A percentile compares a stretch with the other conserved stretches of the same genome.
phyloP scores from a whole-genome alignment of 768 basidiomycete genomes.

The Russula emetica region DNA sequence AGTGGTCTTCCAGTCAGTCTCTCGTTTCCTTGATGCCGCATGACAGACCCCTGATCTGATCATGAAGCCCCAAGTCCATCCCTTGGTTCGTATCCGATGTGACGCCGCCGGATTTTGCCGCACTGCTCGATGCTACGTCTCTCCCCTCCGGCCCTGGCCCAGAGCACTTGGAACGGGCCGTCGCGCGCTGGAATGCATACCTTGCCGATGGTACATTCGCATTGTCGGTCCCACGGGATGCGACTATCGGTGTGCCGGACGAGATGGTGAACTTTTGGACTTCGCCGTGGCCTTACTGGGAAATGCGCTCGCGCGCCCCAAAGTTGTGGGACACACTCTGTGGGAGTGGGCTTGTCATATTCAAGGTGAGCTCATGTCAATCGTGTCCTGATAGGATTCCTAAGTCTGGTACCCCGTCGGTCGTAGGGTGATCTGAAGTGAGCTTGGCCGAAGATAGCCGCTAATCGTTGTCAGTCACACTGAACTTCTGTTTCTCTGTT shows the following conservation, averaged over 20 bases:
- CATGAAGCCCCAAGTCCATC: constrained; percentile 77
- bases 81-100: constrained; percentile 99
- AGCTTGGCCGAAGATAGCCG: constrained; percentile 33
- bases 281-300: constrained; percentile 69
- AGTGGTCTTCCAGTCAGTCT: constrained; percentile 84
- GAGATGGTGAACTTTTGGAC: constrained; percentile 62
- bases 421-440: constrained; percentile 85
- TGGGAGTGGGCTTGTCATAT: constrained; percentile 66
- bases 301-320: constrained; percentile 53
- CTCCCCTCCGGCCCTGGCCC: constrained; percentile 32
- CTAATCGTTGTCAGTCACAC: background rate
- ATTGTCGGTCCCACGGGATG: constrained; percentile 62
- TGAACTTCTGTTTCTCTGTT: constrained; percentile 7
- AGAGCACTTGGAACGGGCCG: constrained; percentile 53
- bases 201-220: constrained; percentile 66
- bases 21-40: background rate
- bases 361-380: constrained; percentile 56
- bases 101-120: constrained; percentile 75
- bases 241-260: constrained; percentile 50
- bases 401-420: background rate
- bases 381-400: background rate
- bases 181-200: constrained; percentile 67
- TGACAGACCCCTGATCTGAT: constrained; percentile 1
- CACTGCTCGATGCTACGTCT: constrained; percentile 31
- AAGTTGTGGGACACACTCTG: constrained; percentile 49